Evolutionary conservation across 306 rosid genomes (phyloP), one percentile per base, ranked within the genome.

Genomic region (Prinsepia uniflora): DNA sequence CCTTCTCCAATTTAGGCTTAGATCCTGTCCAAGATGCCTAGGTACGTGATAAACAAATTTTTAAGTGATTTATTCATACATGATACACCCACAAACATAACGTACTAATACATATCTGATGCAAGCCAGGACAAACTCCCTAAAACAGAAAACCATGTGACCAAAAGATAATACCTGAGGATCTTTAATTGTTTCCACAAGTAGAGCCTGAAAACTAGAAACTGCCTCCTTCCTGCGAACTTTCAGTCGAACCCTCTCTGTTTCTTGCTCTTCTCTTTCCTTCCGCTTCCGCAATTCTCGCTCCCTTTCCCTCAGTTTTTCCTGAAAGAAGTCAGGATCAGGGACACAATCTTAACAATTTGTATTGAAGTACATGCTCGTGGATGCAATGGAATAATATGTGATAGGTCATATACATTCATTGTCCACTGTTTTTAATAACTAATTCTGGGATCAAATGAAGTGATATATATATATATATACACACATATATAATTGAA

Each of bases 221-320:
- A 87, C 80, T 55, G 97, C 95, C 72, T 94, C 97, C 82, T 94
- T 94, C 72, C 96, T 86, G 54, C 96, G 86, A 81, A 94, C 92
- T 83, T 94, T 94, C 20, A 77, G 8, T 17, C 97, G 86, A 70
- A 90, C 96, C 76, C 95, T 84, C 81, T 90, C 98, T 85, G 90
- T 90, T 84, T 94, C 98, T 46, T 94, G 98, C 76, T 94, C 98
- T 78, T 94, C 97, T 83, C 98, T 89, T 84, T 94, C 97, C 90
- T 94, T 94, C 82, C 98, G 76, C 82, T 94, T 94, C 74, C 92
- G 85, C 71, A 87, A 71, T 78, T 94, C 97, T 50, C 98, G 84
- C 74, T 94, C 98, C 72, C 98, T 90, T 74, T 90, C 98, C 85
- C 87, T 89, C 77, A 94, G 78, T 76, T 89, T 94, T 40, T 90